phyloP scores from a whole-genome alignment of 2,329 filamentous ascomycete species.

The Calonectria pauciramosa region DNA sequence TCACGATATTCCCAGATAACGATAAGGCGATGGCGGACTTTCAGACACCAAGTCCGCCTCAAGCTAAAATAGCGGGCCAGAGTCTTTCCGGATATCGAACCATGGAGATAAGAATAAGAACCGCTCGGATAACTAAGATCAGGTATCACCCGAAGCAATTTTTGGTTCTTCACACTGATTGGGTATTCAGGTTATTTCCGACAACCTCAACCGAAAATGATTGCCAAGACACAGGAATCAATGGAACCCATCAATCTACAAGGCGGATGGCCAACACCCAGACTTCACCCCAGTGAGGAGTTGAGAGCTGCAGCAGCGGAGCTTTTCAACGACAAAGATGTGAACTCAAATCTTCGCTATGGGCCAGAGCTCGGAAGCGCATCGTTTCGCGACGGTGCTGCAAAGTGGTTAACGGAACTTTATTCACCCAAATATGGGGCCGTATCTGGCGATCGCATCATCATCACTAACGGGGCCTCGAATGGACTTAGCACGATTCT shows the following conservation, averaged over 20 bases:
- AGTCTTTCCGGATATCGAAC: not conserved
- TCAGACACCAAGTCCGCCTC: not conserved
- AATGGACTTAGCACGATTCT: slow-evolving; percentile 75
- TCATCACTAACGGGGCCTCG: slow-evolving; percentile 75
- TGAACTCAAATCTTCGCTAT: not conserved
- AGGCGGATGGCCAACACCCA: slow-evolving; percentile 4
- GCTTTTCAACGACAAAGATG: not conserved
- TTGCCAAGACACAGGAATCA: not conserved
- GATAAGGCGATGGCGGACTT: not conserved
- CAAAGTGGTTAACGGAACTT: not conserved
- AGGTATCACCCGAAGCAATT: not conserved
- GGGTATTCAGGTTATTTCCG: not conserved
- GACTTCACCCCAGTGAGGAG: not conserved
- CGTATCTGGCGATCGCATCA: slow-evolving; percentile 50
- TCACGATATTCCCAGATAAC: not conserved
- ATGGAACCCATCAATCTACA: not conserved
- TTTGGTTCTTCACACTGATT: not conserved
- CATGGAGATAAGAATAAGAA: not conserved
- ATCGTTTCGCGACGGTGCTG: not conserved
- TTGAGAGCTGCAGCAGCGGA: not conserved
- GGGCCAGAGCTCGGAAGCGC: not conserved
- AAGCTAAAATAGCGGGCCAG: not conserved
- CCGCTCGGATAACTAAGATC: not conserved
- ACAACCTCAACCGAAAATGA: not conserved
- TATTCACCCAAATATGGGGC: not conserved